Evolutionary conservation across 345 rosid genomes (phyloP), one percentile per base, ranked within the genome.

Genomic region (Rhizophora apiculata): DNA sequence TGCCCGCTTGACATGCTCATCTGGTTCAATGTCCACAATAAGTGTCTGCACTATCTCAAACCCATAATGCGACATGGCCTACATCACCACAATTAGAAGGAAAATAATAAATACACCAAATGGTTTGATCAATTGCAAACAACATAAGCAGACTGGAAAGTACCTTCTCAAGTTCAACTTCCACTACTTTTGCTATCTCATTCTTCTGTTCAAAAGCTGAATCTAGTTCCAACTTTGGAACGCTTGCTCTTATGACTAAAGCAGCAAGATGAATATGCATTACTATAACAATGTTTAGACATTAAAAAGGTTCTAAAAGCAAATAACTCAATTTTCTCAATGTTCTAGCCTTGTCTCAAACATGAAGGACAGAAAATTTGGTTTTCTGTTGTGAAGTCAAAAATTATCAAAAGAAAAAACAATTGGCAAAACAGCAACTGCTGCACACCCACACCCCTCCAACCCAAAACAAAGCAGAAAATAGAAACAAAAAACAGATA

Each of bases 21-120:
- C 75, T 46, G 69, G 75, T 54, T 72, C 75, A 64, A 72, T 64
- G 49, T 72, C 75, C 58, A 58, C 69, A 18, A 72, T 72, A 31
- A 72, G 69, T 27, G 75, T 72, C 64, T 65, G 75, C 9, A 72
- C 75, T 64, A 72, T 72, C 69, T 72, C 75, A 58, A 19, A 72
- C 57, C 75, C 75, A 31, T 72, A 72, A 57, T 72, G 75, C 8
- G 69, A 72, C 75, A 72, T 72, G 51, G 75, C 75, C 75, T 72
- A 57, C 39, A 64, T 57, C 30, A 27, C 10, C 19, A 19, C 8
- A 31, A 13, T 26, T 39, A 24, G 30, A 61, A 27, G 36, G 24
- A 22, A 72, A 64, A 39, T 1, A 34, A 6, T 20, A 4, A 55
- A 24, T 3, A 39, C 46, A 19, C 4, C 13, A n/a, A 11, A 1